A percentile compares a stretch with the other conserved stretches of the same genome.
Conservation (phyloP, 2,329 filamentous ascomycete genomes). For the Fusarium nurragi region DNA sequence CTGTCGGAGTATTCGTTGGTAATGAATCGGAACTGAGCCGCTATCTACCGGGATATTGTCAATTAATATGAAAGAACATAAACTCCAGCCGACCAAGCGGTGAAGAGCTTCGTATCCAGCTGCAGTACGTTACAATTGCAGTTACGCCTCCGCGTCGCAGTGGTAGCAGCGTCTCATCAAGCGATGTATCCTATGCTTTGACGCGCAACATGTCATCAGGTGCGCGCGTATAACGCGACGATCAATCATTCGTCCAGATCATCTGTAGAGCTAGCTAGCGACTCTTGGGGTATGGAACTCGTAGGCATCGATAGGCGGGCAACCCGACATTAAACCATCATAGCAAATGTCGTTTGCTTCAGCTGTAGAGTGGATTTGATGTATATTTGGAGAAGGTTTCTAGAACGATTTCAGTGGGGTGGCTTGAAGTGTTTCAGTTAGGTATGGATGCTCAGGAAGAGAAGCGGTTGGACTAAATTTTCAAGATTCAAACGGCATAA, state of each 20-base stretch:
- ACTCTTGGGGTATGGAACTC: background rate
- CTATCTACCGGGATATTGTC: constrained; percentile 11
- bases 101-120: constrained; percentile 28
- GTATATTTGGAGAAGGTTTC: constrained; percentile 41
- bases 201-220: constrained; percentile 13
- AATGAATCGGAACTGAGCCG: constrained; percentile 23
- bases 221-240: constrained; percentile 10
- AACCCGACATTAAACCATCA: background rate
- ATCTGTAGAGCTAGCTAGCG: background rate
- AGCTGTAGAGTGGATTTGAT: constrained; percentile 28
- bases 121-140: constrained; percentile 29
- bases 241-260: background rate
- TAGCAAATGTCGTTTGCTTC: constrained; percentile 1
- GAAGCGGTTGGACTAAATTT: constrained; percentile 35
- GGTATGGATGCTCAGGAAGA: constrained; percentile 20
- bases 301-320: constrained; percentile 1
- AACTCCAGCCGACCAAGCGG: constrained; percentile 28
- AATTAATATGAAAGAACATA: background rate
- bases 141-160: constrained; percentile 20
- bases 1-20: constrained; percentile 26
- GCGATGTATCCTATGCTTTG: too few species aligned
- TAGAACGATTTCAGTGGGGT: constrained; percentile 41
- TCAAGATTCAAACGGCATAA: constrained; percentile 33
- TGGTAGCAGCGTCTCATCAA: constrained; percentile 38
- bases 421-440: constrained; percentile 40